Conservation (phyloP, 768 basidiomycete species). For the Suillus clintonianus region DNA sequence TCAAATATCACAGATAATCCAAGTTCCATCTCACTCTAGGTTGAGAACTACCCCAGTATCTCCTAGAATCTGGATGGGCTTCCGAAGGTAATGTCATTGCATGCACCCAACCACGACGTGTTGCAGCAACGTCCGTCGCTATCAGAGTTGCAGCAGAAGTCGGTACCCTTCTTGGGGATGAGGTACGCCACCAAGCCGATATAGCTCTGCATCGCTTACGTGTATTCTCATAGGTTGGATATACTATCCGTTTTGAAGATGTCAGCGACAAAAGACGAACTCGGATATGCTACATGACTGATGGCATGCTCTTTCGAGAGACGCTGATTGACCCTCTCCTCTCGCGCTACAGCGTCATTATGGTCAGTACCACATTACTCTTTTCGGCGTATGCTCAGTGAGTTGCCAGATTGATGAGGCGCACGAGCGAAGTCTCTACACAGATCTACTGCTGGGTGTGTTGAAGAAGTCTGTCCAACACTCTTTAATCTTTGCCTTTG, state of each 20-base stretch:
- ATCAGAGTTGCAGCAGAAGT: slow-evolving; percentile 90
- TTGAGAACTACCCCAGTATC: slow-evolving; percentile 92
- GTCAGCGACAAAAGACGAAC: slow-evolving; percentile 83
- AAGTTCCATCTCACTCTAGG: slow-evolving; percentile 10
- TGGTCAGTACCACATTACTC: slow-evolving; percentile 53
- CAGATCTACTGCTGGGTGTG: slow-evolving; percentile 88
- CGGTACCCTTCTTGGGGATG: slow-evolving; percentile 84
- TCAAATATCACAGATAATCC: background rate
- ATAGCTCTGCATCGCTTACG: slow-evolving; percentile 22
- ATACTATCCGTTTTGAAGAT: slow-evolving; percentile 96
- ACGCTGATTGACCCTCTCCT: slow-evolving; percentile 89
- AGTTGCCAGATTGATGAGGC: slow-evolving; percentile 86
- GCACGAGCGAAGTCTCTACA: slow-evolving; percentile 95
- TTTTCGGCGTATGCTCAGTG: background rate
- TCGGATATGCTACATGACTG: slow-evolving; percentile 93
- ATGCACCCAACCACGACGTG: slow-evolving; percentile 90
- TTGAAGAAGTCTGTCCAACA: slow-evolving; percentile 76
- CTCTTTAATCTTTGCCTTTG: slow-evolving; percentile 1
- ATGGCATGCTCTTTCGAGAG: slow-evolving; percentile 97
- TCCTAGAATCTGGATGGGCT: slow-evolving; percentile 94
- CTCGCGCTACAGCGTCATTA: slow-evolving; percentile 91
- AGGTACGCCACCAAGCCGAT: slow-evolving; percentile 46
- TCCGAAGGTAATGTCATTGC: slow-evolving; percentile 79
- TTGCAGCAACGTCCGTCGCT: slow-evolving; percentile 95
- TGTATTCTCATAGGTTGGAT: slow-evolving; percentile 72